Conservation (phyloP, 2,329 filamentous ascomycete species). For the Penicillium hesseltinei region DNA sequence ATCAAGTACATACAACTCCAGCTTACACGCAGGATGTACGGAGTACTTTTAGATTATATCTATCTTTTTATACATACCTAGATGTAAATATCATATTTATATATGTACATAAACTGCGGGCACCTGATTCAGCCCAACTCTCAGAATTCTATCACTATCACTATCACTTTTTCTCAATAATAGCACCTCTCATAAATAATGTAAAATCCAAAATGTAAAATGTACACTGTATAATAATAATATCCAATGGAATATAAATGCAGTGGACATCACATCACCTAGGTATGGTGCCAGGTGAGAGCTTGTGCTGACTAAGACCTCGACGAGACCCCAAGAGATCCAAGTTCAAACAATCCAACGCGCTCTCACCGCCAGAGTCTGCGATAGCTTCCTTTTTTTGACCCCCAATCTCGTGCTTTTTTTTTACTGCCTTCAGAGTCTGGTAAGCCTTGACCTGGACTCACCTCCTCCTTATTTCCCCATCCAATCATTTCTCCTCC, state of each 20-base stretch:
- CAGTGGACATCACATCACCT: background rate
- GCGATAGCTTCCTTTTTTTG: conserved; percentile 13
- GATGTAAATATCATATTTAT: too few species aligned
- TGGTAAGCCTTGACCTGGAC: conserved; percentile 1
- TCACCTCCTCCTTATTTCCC: background rate
- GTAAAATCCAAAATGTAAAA: background rate
- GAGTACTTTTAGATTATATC: too few species aligned
- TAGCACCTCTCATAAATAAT: background rate
- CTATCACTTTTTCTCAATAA: background rate
- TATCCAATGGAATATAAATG: background rate
- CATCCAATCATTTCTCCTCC: conserved; percentile 5
- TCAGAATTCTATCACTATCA: background rate
- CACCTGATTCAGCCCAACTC: background rate
- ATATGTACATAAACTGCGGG: background rate
- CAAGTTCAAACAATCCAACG: conserved; percentile 11
- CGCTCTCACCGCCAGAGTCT: conserved; percentile 23
- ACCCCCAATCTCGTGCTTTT: conserved; percentile 1
- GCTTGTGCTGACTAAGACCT: conserved; percentile 15
- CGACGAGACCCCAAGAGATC: background rate
- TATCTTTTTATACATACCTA: too few species aligned
- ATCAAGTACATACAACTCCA: background rate
- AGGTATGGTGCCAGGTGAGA: background rate
- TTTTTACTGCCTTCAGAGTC: background rate
- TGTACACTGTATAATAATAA: background rate
- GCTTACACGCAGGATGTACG: too few species aligned